Conservation (phyloP, 441 rosid species). For the Populus hybrid region DNA sequence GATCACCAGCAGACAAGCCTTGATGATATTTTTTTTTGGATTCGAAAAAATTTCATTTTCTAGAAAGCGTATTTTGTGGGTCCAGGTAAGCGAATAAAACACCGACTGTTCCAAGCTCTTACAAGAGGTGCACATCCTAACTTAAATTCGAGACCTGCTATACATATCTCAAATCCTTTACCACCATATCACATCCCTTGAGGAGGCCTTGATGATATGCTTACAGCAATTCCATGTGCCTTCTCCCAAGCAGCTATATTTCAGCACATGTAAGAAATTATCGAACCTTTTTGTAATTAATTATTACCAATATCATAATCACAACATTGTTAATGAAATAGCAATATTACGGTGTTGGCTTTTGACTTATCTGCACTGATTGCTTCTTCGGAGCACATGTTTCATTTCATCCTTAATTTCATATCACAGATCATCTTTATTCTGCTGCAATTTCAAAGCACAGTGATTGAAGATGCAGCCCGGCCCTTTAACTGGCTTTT, state of each 20-base stretch:
- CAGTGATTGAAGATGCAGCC: no score
- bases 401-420: not conserved
- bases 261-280: not conserved
- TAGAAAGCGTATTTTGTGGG: no score
- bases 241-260: not conserved
- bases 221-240: not conserved
- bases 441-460: no score
- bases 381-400: not conserved
- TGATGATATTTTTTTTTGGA: no score
- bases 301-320: not conserved
- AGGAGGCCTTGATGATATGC: not conserved
- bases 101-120: accelerated
- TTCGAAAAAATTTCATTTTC: no score
- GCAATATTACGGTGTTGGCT: not conserved
- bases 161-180: no score
- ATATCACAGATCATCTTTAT: no score
- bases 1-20: no score
- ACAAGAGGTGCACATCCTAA: accelerated
- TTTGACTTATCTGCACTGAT: not conserved
- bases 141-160: no score
- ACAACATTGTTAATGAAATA: not conserved
- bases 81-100: no score
- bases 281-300: not conserved
- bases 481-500: no score
- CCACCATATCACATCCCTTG: no score